phyloP scores from a whole-genome alignment of 1,284 basidiomycete genomes.

The Ustilago vetiveriae region DNA sequence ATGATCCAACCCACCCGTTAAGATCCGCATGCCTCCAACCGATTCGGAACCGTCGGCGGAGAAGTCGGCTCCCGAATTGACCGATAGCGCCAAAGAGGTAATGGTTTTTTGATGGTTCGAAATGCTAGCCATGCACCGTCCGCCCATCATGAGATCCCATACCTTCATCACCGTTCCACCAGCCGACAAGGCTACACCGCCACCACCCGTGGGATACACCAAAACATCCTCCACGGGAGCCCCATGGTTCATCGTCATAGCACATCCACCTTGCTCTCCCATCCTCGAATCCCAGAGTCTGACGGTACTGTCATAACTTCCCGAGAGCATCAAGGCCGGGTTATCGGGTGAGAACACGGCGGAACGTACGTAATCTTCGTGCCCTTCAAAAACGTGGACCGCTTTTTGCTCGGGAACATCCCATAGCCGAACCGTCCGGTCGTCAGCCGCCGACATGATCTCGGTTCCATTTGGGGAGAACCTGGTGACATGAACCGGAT shows the following conservation, averaged over 20 bases:
- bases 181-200: constrained; percentile 83
- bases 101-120: constrained; percentile 97
- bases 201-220: constrained; percentile 81
- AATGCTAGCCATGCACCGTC: constrained; percentile 70
- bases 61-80: constrained; percentile 57
- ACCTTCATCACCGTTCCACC: constrained; percentile 92
- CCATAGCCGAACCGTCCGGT: constrained; percentile 92
- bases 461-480: constrained; percentile 87
- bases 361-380: constrained; percentile 94
- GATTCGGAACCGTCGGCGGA: constrained; percentile 19
- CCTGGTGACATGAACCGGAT: constrained; percentile 87
- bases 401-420: constrained; percentile 90
- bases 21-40: constrained; percentile 75
- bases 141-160: constrained; percentile 95
- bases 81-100: constrained; percentile 74
- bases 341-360: constrained; percentile 85
- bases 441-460: constrained; percentile 93
- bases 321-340: constrained; percentile 86
- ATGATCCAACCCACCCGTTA: constrained; percentile 92
- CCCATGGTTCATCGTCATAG: constrained; percentile 66
- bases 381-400: constrained; percentile 80
- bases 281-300: constrained; percentile 84
- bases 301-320: constrained; percentile 93
- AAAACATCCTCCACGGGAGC: constrained; percentile 89
- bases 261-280: constrained; percentile 54